These are phyloP conservation scores for Pseudozyma flocculosa DNA, from an alignment of 1,284 basidiomycete species.

Conservation along the genomic window DNA sequence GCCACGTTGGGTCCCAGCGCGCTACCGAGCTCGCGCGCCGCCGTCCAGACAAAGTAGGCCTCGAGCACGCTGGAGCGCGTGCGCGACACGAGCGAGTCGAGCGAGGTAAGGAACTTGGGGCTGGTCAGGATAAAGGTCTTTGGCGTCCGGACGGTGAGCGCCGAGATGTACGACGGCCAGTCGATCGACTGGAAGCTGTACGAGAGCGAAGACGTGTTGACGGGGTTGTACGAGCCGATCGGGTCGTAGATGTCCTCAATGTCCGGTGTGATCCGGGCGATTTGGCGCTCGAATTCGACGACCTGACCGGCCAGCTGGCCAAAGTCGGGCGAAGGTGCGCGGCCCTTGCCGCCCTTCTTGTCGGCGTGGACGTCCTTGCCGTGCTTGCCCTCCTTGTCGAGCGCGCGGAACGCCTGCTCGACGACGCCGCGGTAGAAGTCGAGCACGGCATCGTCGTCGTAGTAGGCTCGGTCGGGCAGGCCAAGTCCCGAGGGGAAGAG, in stretches of 20 bases:
- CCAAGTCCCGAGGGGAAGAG: constrained; percentile 81
- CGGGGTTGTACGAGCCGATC: constrained; percentile 83
- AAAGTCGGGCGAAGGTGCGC: constrained; percentile 55
- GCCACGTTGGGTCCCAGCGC: constrained; percentile 57
- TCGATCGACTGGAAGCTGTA: constrained; percentile 70
- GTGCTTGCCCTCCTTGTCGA: constrained; percentile 62
- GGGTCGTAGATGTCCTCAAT: constrained; percentile 70
- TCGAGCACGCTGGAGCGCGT: constrained; percentile 75
- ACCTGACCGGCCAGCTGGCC: constrained; percentile 70
- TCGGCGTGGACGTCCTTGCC: constrained; percentile 64
- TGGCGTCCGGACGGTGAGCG: constrained; percentile 67
- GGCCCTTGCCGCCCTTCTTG: constrained; percentile 62
- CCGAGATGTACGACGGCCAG: constrained; percentile 78
- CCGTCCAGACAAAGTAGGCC: constrained; percentile 70
- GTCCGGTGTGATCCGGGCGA: constrained; percentile 72
- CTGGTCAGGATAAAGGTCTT: constrained; percentile 73
- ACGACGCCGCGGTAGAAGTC: constrained; percentile 73
- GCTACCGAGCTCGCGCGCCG: constrained; percentile 45
- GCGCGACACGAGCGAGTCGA: constrained; percentile 71
- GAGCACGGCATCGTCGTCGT: constrained; percentile 73
- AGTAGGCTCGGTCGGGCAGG: constrained; percentile 93
- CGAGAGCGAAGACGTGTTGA: constrained; percentile 67
- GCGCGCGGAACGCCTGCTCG: constrained; percentile 67
- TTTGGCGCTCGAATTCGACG: constrained; percentile 74
- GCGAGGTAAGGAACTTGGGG: constrained; percentile 72